Base-by-base conservation (phyloP, 495 filamentous ascomycete species). In the Penicillium bovifimosum region DNA sequence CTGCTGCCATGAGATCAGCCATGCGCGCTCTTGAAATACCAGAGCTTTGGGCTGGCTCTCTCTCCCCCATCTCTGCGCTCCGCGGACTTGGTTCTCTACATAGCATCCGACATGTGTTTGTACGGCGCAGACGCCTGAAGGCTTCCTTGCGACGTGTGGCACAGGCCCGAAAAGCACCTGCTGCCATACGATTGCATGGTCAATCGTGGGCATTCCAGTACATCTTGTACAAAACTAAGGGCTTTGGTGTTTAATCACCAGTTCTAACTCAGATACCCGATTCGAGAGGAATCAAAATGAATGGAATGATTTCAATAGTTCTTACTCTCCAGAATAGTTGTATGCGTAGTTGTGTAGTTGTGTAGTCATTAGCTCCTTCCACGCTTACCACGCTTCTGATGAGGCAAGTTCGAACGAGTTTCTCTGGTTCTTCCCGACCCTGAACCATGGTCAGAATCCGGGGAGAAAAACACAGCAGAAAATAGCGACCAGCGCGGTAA, bases 11-110 rank as follows among this genome's bases (percentile, higher is more conserved):
- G 18, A 34, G 39, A 26, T 14, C 29, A 28, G 40, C 26, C 38
- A 33, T 34, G 31, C 31, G 33, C n/a, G 27, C 47, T 54, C 38
- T 55, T 53, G 58, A 35, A 55, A 51, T 10, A 60, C 17, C 31
- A 56, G 53, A 59, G 55, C 51, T 20, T 28, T 13, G 18, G 29
- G 44, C 44, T 34, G 49, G 41, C 31, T 46, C 31, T 39, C 9
- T 11, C 9, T 27, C 46, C 24, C 24, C 26, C 27, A 34, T 27
- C 3, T 41, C 28, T 17, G 10, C 41, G 14, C 32, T 17, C n/a
- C 18, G 17, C 33, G 27, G 27, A 29, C 17, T 44, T 50, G 32
- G 38, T 47, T 51, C 36, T 11, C 26, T 14, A 38, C 41, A 41
- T 10, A 26, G 40, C 10, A 31, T 33, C 29, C 9, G 42, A 9